These are phyloP conservation scores for Pyrus pyrifolia DNA, from an alignment of 306 rosid species.

Conservation along the genomic window DNA sequence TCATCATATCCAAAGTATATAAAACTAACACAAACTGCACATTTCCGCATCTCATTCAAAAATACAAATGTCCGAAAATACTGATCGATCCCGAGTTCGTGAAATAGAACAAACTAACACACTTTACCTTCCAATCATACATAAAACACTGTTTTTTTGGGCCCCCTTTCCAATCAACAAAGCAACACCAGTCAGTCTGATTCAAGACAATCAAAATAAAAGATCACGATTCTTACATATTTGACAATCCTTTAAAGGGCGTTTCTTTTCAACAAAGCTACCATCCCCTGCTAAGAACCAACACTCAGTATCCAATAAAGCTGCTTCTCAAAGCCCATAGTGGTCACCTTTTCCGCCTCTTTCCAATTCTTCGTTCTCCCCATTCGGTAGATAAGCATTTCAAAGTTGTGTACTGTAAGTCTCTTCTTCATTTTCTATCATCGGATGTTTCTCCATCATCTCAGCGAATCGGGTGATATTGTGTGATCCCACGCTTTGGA, in stretches of 20 bases:
- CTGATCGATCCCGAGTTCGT: not conserved
- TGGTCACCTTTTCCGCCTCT: not conserved
- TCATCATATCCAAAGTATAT: not conserved
- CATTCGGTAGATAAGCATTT: constrained; percentile 1
- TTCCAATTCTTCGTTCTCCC: not conserved
- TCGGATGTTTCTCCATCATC: not conserved
- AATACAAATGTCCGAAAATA: not conserved
- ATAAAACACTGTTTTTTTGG: not conserved
- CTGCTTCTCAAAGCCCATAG: constrained; percentile 7
- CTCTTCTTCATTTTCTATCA: not conserved
- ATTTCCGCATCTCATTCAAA: not conserved
- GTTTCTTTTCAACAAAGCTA: constrained; percentile 20
- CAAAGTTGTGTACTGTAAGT: not conserved
- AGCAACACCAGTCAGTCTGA: constrained; percentile 4
- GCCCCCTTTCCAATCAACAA: not conserved
- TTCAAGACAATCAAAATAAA: constrained; percentile 7
- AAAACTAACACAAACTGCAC: not conserved
- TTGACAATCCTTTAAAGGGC: not conserved
- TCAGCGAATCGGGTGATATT: constrained; percentile 54
- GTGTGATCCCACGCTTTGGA: constrained; percentile 59
- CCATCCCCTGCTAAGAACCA: constrained; percentile 7
- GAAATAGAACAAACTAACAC: not conserved
- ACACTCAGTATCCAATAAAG: constrained; percentile 6
- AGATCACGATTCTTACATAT: constrained; percentile 6
- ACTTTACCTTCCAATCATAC: not conserved